Evolutionary conservation across 768 basidiomycete genomes (phyloP).

Genomic region (Nidularia pulvinata): DNA sequence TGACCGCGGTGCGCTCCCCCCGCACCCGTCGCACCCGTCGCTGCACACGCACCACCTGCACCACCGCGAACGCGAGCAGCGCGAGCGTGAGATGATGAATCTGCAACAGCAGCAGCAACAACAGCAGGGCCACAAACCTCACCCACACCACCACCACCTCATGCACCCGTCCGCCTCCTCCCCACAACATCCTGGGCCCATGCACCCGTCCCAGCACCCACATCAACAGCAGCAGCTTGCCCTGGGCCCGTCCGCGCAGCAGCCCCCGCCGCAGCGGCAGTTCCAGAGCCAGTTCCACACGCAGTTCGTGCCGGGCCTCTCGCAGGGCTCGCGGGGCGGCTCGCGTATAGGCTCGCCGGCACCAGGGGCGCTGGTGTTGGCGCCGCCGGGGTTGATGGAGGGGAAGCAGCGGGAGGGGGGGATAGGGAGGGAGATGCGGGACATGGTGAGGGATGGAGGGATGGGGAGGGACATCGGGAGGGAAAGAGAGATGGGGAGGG

Average conservation of each 20-base stretch:
- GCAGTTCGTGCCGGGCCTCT: not conserved
- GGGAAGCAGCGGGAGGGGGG: not conserved
- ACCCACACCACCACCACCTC: conserved; percentile 1
- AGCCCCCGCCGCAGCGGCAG: not conserved
- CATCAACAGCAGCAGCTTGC: conserved; percentile 2
- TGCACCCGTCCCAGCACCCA: conserved; percentile 18
- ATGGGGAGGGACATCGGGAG: not conserved
- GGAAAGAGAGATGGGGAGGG: not conserved
- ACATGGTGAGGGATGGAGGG: not conserved
- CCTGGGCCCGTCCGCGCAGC: not conserved
- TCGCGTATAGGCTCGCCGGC: conserved; percentile 14
- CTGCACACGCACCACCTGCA: not conserved
- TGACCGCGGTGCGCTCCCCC: conserved; percentile 17
- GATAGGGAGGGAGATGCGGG: conserved; percentile 1
- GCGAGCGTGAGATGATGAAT: no score
- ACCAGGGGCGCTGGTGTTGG: not conserved
- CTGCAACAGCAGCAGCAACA: conserved; percentile 7
- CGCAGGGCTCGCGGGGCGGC: not conserved
- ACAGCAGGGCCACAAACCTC: not conserved
- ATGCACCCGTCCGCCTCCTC: conserved; percentile 11
- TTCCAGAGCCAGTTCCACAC: not conserved
- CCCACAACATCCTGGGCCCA: conserved; percentile 14
- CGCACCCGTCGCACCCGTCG: conserved; percentile 5
- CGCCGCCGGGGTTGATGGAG: not conserved
- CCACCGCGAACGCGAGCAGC: not conserved